Evolutionary conservation across 306 rosid species (phyloP).

Genomic region (Glycyrrhiza uralensis): DNA sequence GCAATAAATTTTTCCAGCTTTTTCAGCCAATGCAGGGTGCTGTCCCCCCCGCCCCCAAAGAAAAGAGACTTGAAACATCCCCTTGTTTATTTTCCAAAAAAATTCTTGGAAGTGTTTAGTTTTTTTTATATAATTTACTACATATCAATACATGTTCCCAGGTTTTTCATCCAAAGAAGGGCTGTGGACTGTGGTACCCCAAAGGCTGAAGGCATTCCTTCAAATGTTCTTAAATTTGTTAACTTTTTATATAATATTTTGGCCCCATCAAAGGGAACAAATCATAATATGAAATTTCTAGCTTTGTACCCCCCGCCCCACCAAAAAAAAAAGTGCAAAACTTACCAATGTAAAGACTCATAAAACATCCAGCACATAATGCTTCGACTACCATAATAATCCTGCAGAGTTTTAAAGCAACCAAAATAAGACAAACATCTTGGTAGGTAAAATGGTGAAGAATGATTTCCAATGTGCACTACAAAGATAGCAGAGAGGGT

Average conservation of each 20-base stretch:
- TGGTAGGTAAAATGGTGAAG: neutral
- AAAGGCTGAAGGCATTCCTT: neutral
- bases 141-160: neutral
- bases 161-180: neutral
- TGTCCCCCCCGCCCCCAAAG: neutral
- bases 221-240: neutral
- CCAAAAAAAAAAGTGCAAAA: neutral
- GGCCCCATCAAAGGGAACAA: neutral
- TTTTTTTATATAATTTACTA: neutral
- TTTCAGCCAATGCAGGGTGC: neutral
- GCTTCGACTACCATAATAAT: constrained; percentile 87
- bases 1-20: neutral
- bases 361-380: constrained; percentile 76
- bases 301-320: neutral
- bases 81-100: neutral
- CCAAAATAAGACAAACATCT: constrained; percentile 20
- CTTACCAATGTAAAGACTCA: constrained; percentile 83
- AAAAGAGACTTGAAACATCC: neutral
- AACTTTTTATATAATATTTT: neutral
- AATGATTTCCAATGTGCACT: neutral
- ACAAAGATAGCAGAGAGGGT: neutral
- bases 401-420: constrained; percentile 56
- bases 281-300: constrained; percentile 4
- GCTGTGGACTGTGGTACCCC: neutral
- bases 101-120: neutral